Evolutionary conservation across 176 grass and related monocot genomes (phyloP), one percentile per base, ranked within the genome.

Genomic region (Panicum miliaceum): DNA sequence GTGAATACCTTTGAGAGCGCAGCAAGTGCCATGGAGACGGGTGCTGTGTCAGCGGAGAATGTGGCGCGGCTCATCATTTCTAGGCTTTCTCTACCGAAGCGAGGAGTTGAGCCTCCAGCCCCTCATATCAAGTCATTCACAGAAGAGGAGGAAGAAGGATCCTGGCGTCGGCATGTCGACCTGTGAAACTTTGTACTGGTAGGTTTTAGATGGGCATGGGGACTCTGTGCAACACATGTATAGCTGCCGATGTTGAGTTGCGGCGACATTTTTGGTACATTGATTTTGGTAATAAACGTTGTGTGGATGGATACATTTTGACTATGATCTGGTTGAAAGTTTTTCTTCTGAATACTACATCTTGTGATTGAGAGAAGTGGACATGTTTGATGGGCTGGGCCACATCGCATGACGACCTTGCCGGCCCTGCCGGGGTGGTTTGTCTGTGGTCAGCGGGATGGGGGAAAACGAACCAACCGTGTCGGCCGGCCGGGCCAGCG

Each of bases 1-100:
- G 92, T 98, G 81, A 98, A 98, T 58, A 92, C 76, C 36, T 95
- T 98, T 15, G 95, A 98, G 86, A 98, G 89, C 59, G 95, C 90
- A 0, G 92, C 92, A 4, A 98, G 95, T 41, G 82, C 92, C 46
- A 95, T 98, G 11, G 95, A 98, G 78, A 93, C 87, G 0, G 92
- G 92, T 1, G 90, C 95, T 4, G 92, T 98, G 54, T 84, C 95
- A 6, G 92, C 95, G 2, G 95, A 97, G 46, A 97, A 97, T 12
- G 86, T 97, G 42, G 95, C 95, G 0, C 86, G 95, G 62, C 92
- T 98, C 77, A 88, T 98, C 75, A 91, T 91, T 68, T 91, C 95
- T 12, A 98, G 90, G 74, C 65, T 92, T 37, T 68, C 82, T 59
- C 86, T 81, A 18, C 59, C 25, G 10, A 61, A 20, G 19, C 57